Evolutionary conservation across 768 basidiomycete species (phyloP).

Genomic region (Psilocybe cubensis): DNA sequence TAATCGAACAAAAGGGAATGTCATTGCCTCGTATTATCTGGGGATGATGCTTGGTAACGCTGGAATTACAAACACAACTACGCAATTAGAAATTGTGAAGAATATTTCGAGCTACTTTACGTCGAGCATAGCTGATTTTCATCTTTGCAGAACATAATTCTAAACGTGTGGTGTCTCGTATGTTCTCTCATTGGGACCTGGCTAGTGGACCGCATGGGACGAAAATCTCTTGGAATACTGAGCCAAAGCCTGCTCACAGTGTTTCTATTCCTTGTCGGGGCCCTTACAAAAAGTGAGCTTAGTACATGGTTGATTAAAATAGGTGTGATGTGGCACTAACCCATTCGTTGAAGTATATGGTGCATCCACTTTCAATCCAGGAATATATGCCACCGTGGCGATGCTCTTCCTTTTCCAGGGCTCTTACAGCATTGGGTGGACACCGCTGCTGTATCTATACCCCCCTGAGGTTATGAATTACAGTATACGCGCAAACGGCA

Average conservation of each 20-base stretch:
- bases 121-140: neutral
- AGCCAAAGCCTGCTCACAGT: slow-evolving; percentile 16
- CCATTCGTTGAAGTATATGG: slow-evolving; percentile 7
- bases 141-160: slow-evolving; percentile 14
- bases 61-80: slow-evolving; percentile 16
- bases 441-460: slow-evolving; percentile 18
- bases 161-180: slow-evolving; percentile 21
- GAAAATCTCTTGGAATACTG: slow-evolving; percentile 18
- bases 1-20: slow-evolving; percentile 10
- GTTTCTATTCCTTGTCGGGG: slow-evolving; percentile 21
- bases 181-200: slow-evolving; percentile 18
- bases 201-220: slow-evolving; percentile 17
- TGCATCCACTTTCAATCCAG: slow-evolving; percentile 12
- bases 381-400: slow-evolving; percentile 18
- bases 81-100: slow-evolving; percentile 17
- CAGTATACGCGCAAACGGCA: slow-evolving; percentile 19
- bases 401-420: slow-evolving; percentile 22
- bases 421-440: slow-evolving; percentile 21
- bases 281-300: slow-evolving; percentile 16
- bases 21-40: slow-evolving; percentile 21
- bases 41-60: slow-evolving; percentile 20
- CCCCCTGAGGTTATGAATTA: slow-evolving; percentile 21
- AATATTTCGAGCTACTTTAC: neutral
- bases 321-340: neutral
- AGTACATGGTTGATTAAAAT: neutral